Percentiles rank a stretch among this genome's conserved stretches.
Evolutionary conservation across 805 yeast species (phyloP).

Genomic region (Myxozyma melibiosi): DNA sequence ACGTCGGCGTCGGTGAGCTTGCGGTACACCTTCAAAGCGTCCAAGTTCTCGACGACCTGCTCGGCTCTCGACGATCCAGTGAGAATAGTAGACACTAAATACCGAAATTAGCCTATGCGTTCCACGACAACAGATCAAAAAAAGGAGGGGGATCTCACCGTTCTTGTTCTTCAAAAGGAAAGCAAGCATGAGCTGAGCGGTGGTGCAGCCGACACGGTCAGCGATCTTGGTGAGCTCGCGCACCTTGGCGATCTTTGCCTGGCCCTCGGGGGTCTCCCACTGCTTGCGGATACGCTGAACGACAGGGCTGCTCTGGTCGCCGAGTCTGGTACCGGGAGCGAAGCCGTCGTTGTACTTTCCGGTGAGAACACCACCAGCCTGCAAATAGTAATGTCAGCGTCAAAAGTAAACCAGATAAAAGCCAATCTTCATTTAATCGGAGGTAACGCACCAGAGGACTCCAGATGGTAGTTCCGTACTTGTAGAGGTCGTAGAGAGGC

Average conservation of each 20-base stretch:
- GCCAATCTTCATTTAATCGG: too few relatives aligned
- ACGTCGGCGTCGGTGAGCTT: constrained; percentile 38
- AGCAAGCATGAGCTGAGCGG: constrained; percentile 41
- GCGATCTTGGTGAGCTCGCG: constrained; percentile 36
- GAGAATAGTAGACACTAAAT: constrained; percentile 38
- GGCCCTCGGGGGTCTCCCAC: constrained; percentile 36
- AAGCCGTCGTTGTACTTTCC: constrained; percentile 41
- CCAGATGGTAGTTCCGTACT: constrained; percentile 42
- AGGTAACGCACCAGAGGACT: constrained; percentile 35
- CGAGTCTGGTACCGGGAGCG: constrained; percentile 36
- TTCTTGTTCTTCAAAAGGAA: constrained; percentile 40
- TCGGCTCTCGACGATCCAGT: constrained; percentile 40
- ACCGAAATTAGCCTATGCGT: not conserved
- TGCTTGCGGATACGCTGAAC: constrained; percentile 13
- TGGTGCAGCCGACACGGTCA: constrained; percentile 36
- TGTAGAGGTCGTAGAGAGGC: constrained; percentile 39
- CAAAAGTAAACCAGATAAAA: not conserved
- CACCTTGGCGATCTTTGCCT: constrained; percentile 36
- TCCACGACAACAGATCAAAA: not conserved
- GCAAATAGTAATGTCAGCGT: not conserved
- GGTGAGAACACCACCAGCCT: constrained; percentile 41
- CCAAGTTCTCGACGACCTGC: constrained; percentile 39
- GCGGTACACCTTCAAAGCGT: constrained; percentile 39
- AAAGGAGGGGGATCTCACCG: constrained; percentile 14
- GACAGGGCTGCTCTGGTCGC: constrained; percentile 18